These are phyloP conservation scores for Neoboletus subvelutipes DNA, from an alignment of 768 basidiomycete genomes.

Conservation along the genomic window DNA sequence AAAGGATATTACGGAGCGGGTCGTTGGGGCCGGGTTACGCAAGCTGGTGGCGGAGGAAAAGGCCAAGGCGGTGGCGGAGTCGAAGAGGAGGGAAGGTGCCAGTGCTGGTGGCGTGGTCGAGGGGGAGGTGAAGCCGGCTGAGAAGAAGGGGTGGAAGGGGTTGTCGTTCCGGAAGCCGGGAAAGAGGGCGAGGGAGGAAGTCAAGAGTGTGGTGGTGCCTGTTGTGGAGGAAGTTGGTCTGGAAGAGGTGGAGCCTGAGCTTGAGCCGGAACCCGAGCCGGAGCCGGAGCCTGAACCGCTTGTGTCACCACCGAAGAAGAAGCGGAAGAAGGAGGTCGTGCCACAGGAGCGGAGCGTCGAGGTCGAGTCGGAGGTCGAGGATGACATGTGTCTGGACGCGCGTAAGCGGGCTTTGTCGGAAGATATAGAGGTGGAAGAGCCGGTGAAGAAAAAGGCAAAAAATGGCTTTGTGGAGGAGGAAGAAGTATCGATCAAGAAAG, in stretches of 20 bases:
- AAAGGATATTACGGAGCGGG: constrained; percentile 63
- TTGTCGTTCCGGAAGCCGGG: constrained; percentile 46
- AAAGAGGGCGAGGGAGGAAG: constrained; percentile 39
- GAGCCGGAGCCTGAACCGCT: constrained; percentile 36
- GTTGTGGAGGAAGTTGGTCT: constrained; percentile 27
- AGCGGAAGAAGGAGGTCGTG: constrained; percentile 48
- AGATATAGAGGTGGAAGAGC: constrained; percentile 36
- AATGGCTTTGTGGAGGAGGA: constrained; percentile 38
- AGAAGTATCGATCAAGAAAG: constrained; percentile 36
- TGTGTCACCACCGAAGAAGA: constrained; percentile 55
- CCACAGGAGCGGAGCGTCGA: constrained; percentile 43
- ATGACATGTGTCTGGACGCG: constrained; percentile 32
- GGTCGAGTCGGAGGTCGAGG: constrained; percentile 64
- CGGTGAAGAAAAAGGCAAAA: constrained; percentile 25
- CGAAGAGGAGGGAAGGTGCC: constrained; percentile 25
- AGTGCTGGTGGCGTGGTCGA: constrained; percentile 30
- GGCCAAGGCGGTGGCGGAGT: constrained; percentile 30
- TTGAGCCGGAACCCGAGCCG: constrained; percentile 30
- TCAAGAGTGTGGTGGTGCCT: constrained; percentile 17
- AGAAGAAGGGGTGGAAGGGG: constrained; percentile 44
- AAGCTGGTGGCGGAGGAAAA: constrained; percentile 55
- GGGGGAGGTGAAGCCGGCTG: constrained; percentile 47
- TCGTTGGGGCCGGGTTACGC: constrained; percentile 55
- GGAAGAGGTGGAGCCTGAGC: constrained; percentile 31
- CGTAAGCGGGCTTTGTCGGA: constrained; percentile 50